A percentile compares a stretch with the other conserved stretches of the same genome.
phyloP scores from a whole-genome alignment of 495 filamentous ascomycete genomes.

The Hypoxylon fragiforme region DNA sequence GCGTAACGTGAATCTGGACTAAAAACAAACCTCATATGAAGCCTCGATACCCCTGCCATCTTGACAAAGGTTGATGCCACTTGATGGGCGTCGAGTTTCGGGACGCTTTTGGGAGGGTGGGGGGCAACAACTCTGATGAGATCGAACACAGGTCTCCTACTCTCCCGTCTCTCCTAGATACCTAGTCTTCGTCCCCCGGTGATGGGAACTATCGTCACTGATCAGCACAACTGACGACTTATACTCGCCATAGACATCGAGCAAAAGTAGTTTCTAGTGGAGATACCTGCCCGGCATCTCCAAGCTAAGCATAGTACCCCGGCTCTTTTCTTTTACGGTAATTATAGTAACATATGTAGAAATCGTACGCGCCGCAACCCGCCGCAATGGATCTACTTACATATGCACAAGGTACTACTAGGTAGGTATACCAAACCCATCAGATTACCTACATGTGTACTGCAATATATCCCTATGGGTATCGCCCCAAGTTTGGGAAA shows the following conservation, averaged over 20 bases:
- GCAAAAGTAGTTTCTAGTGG: slow-evolving; percentile 1
- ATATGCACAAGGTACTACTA: too few relatives aligned
- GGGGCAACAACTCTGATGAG: too few relatives aligned
- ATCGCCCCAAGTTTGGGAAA: slow-evolving; percentile 5
- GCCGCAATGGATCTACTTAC: slow-evolving; percentile 3
- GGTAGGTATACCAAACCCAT: too few relatives aligned
- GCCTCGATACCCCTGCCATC: slow-evolving; percentile 11
- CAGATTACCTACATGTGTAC: too few relatives aligned
- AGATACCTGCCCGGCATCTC: neutral
- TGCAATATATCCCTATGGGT: neutral
- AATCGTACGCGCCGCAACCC: neutral
- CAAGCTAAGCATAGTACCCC: neutral
- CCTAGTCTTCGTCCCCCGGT: neutral
- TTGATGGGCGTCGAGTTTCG: too few relatives aligned
- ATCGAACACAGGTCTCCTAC: neutral
- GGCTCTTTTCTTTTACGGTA: neutral
- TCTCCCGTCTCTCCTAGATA: neutral
- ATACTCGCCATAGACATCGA: neutral
- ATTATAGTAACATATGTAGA: neutral
- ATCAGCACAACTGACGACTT: slow-evolving; percentile 23
- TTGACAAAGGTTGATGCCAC: neutral
- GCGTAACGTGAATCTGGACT: slow-evolving; percentile 7
- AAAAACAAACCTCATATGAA: slow-evolving; percentile 9
- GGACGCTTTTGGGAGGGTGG: neutral
- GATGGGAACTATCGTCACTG: slow-evolving; percentile 25